A percentile compares a stretch with the other conserved stretches of the same genome.
Conservation (phyloP, 768 basidiomycete genomes). For the Leccinum barrowsii region DNA sequence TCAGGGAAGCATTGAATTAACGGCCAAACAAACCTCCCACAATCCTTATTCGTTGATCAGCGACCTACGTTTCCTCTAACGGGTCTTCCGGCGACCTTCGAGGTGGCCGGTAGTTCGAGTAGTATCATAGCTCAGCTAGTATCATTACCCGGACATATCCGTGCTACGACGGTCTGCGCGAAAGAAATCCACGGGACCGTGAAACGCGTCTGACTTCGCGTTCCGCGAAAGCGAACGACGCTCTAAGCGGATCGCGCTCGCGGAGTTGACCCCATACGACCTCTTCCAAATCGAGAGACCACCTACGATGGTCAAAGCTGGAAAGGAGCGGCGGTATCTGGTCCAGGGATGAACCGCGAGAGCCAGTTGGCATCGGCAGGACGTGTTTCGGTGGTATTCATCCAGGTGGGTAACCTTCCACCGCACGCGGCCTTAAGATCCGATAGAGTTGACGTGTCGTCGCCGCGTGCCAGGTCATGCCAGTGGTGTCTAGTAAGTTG, state of each 20-base stretch:
- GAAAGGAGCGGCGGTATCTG: background rate
- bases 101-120: background rate
- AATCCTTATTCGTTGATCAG: slow-evolving; percentile 1
- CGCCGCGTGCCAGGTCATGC: background rate
- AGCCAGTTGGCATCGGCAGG: background rate
- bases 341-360: background rate
- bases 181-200: background rate
- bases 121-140: background rate
- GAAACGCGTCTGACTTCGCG: slow-evolving; percentile 20
- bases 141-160: background rate
- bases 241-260: slow-evolving; percentile 24
- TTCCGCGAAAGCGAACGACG: slow-evolving; percentile 29
- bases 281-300: slow-evolving; percentile 30
- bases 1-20: background rate
- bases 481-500: background rate
- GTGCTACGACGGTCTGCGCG: background rate
- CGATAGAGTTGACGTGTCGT: background rate
- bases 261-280: slow-evolving; percentile 26
- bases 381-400: background rate
- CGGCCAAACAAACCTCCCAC: background rate
- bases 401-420: background rate
- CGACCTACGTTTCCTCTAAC: background rate
- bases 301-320: slow-evolving; percentile 9
- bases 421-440: background rate
- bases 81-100: background rate